Evolutionary conservation across 139 green algal genomes (phyloP).

Genomic region (Trebouxia sp.): DNA sequence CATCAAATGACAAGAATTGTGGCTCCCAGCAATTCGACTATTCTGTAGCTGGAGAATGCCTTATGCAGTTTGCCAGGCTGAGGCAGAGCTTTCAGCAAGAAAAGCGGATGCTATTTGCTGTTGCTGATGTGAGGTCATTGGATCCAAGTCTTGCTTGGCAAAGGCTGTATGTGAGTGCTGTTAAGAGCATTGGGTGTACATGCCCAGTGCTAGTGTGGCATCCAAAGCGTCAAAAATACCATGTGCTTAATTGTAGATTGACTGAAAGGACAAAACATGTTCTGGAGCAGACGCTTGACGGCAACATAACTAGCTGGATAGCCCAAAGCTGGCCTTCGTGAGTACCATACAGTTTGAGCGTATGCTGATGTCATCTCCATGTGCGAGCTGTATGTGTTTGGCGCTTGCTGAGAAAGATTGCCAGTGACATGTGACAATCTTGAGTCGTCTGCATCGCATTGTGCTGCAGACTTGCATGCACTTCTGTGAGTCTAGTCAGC

Average conservation of each 20-base stretch:
- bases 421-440: too few relatives aligned
- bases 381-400: not conserved
- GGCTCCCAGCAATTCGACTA: too few relatives aligned
- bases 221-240: slow-evolving; percentile 1
- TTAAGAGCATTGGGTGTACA: not conserved
- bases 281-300: slow-evolving; percentile 10
- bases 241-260: not conserved
- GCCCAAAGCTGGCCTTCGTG: not conserved
- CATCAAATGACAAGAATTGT: too few relatives aligned
- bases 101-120: not conserved
- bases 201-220: slow-evolving; percentile 2
- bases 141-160: not conserved
- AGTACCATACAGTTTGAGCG: not conserved
- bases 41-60: too few relatives aligned
- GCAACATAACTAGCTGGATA: not conserved
- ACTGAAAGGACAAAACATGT: not conserved
- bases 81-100: not conserved
- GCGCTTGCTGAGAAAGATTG: too few relatives aligned
- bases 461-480: too few relatives aligned
- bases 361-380: not conserved
- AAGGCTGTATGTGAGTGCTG: not conserved
- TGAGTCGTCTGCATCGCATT: too few relatives aligned
- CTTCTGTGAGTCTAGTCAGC: too few relatives aligned
- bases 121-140: not conserved
- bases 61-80: not conserved